These are phyloP conservation scores for Telfairia occidentalis DNA, from an alignment of 331 rosid species.

Conservation along the genomic window DNA sequence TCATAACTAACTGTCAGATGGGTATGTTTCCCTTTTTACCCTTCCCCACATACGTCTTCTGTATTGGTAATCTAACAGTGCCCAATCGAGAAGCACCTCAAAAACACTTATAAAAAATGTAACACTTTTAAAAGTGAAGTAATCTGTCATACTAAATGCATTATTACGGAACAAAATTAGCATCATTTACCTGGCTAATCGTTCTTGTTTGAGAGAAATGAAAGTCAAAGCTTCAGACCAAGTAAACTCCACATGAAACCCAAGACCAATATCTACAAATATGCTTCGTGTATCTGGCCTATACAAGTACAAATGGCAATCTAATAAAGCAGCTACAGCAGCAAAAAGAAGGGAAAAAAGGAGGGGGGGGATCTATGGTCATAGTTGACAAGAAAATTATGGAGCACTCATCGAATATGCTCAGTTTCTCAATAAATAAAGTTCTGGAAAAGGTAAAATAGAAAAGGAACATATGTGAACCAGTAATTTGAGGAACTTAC, in stretches of 20 bases:
- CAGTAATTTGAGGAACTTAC: too few species aligned
- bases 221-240: slow-evolving; percentile 80
- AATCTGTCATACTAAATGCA: too few species aligned
- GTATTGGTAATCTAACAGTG: too few species aligned
- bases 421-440: background rate
- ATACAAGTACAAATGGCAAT: slow-evolving; percentile 12
- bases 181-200: slow-evolving; percentile 42
- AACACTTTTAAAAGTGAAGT: too few species aligned
- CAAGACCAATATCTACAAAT: slow-evolving; percentile 84
- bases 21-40: too few species aligned
- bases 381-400: background rate
- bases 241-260: slow-evolving; percentile 95
- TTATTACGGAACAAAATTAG: too few species aligned
- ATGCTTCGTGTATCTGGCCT: slow-evolving; percentile 63
- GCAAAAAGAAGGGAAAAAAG: background rate
- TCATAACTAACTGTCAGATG: too few species aligned
- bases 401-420: background rate
- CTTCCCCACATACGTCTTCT: too few species aligned
- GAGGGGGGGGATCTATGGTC: background rate
- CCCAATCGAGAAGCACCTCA: too few species aligned
- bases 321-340: background rate
- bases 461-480: too few species aligned
- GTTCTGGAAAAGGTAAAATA: too few species aligned
- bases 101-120: too few species aligned
- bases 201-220: slow-evolving; percentile 62